A percentile compares a stretch with the other conserved stretches of the same genome.
Conservation (phyloP, 441 rosid species). For the Pelargonium citronellum region DNA sequence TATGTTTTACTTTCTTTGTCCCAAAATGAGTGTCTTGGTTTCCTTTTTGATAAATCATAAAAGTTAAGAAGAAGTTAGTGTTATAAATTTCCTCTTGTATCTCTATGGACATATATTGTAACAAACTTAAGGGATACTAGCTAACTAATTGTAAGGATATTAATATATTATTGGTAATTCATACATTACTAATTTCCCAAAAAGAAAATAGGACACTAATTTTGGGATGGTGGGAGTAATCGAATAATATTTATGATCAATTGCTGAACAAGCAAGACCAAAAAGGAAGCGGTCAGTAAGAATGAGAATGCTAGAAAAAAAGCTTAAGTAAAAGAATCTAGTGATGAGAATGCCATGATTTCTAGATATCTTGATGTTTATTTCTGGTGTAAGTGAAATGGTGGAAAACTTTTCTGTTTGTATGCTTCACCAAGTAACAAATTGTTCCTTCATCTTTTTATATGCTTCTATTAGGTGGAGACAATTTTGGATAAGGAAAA, state of each 20-base stretch:
- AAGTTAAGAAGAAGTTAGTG: too few relatives aligned
- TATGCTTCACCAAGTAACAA: background rate
- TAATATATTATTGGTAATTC: too few relatives aligned
- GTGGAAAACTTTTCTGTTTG: background rate
- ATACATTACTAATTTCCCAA: too few relatives aligned
- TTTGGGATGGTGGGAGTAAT: too few relatives aligned
- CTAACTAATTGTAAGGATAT: too few relatives aligned
- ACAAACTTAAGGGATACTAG: too few relatives aligned
- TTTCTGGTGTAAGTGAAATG: slow-evolving; percentile 2
- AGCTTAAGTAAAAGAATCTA: background rate
- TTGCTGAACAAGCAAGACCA: background rate
- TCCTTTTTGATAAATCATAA: too few relatives aligned
- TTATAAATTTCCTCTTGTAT: too few relatives aligned
- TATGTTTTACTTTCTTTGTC: background rate
- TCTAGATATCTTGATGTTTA: background rate
- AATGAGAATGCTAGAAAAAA: slow-evolving; percentile 7
- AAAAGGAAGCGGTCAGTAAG: background rate
- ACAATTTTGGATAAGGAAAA: slow-evolving; percentile 78
- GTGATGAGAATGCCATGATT: background rate
- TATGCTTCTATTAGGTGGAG: slow-evolving; percentile 54
- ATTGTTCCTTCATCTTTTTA: background rate
- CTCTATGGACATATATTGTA: too few relatives aligned
- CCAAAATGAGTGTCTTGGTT: too few relatives aligned
- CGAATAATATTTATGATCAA: background rate
- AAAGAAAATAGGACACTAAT: too few relatives aligned